A percentile compares a stretch with the other conserved stretches of the same genome.
Conservation (phyloP, 805 yeast genomes). For the Starmera dryadoides region DNA sequence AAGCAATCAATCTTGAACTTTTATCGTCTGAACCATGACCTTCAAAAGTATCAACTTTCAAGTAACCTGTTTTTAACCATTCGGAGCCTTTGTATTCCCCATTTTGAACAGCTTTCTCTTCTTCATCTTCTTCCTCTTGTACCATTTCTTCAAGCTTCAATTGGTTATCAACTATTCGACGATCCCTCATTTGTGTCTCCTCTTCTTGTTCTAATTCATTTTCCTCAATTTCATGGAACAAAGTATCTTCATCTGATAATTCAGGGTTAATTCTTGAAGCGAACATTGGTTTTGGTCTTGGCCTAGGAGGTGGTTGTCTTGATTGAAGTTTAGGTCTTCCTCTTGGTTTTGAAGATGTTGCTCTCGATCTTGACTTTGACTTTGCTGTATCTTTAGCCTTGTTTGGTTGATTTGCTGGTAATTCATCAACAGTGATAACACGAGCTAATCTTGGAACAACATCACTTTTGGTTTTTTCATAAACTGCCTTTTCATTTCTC, state of each 20-base stretch:
- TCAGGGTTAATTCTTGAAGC: not conserved
- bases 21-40: conserved; percentile 41
- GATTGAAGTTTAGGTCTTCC: conserved; percentile 7
- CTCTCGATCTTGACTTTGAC: conserved; percentile 6
- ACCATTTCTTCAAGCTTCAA: conserved; percentile 4
- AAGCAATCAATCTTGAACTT: conserved; percentile 47
- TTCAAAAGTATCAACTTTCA: conserved; percentile 41
- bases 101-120: conserved; percentile 19
- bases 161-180: conserved; percentile 22
- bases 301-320: conserved; percentile 1
- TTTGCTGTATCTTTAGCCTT: too few relatives aligned
- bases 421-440: conserved; percentile 37
- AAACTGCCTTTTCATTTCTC: conserved; percentile 74
- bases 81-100: conserved; percentile 35
- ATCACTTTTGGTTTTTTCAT: conserved; percentile 30
- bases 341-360: conserved; percentile 7
- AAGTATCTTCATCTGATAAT: not conserved
- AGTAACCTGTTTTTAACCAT: conserved; percentile 39
- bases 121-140: conserved; percentile 17
- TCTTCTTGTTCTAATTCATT: conserved; percentile 1
- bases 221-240: not conserved
- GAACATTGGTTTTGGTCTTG: too few relatives aligned
- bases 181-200: not conserved
- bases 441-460: conserved; percentile 51
- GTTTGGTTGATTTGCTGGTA: not conserved